These are phyloP conservation scores for Neurospora sp. DNA, from an alignment of 495 filamentous ascomycete species.

Conservation along the genomic window DNA sequence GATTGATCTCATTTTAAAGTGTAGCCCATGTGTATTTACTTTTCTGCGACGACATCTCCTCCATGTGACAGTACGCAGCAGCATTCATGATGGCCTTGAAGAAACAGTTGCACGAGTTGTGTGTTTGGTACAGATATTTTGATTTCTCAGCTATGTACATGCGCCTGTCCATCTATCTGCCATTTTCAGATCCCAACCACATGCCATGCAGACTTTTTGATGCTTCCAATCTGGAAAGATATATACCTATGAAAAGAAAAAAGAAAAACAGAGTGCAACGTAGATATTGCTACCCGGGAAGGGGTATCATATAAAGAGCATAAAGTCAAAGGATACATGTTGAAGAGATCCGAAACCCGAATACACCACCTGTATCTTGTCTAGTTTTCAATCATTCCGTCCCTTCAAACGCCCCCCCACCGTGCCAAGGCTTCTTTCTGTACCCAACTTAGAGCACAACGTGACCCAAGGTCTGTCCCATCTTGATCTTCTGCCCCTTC, in stretches of 20 bases:
- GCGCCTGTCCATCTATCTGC: background rate
- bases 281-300: background rate
- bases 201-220: background rate
- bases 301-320: background rate
- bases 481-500: conserved; percentile 78
- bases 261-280: background rate
- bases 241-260: background rate
- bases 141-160: background rate
- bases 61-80: background rate
- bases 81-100: background rate
- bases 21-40: background rate
- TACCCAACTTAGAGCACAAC: conserved; percentile 20
- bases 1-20: background rate
- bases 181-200: background rate
- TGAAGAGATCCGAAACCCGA: background rate
- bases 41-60: background rate
- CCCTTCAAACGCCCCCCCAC: background rate
- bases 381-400: background rate
- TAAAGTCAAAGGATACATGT: background rate
- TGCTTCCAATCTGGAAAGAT: background rate
- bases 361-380: background rate
- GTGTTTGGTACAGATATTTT: background rate
- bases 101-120: background rate
- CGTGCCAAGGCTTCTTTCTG: background rate
- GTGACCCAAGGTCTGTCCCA: conserved; percentile 75